Conservation (phyloP, 345 rosid genomes). For the Moricandia moricandioides region DNA sequence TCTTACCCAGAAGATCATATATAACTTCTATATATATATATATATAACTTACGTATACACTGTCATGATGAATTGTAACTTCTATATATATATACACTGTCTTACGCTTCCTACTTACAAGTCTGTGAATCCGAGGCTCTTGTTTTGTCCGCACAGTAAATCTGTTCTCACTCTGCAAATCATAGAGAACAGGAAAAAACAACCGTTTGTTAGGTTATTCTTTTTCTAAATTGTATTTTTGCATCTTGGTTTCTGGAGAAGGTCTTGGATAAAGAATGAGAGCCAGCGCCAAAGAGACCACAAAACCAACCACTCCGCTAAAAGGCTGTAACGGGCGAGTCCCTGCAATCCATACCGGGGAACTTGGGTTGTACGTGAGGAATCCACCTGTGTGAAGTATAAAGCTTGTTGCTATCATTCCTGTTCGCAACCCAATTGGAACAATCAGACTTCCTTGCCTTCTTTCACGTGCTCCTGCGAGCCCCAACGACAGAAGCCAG, state of each 20-base stretch:
- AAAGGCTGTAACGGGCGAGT: slow-evolving; percentile 73
- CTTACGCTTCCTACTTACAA: slow-evolving; percentile 22
- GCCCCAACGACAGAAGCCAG: slow-evolving; percentile 72
- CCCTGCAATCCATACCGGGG: slow-evolving; percentile 64
- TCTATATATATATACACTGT: too few relatives aligned
- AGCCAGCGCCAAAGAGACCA: slow-evolving; percentile 53
- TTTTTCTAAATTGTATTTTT: background rate
- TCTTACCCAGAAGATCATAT: background rate
- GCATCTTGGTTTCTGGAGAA: slow-evolving; percentile 26
- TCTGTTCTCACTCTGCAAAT: background rate
- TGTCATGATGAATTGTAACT: slow-evolving; percentile 11
- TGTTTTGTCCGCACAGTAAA: slow-evolving; percentile 3
- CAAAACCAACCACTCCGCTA: slow-evolving; percentile 72
- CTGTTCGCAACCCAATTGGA: slow-evolving; percentile 71
- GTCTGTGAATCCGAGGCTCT: slow-evolving; percentile 5
- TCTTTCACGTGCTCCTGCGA: slow-evolving; percentile 61
- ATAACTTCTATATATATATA: slow-evolving; percentile 6
- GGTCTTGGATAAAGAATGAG: slow-evolving; percentile 57
- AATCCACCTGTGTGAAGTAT: slow-evolving; percentile 64
- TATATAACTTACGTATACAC: background rate
- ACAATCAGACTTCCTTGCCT: slow-evolving; percentile 58
- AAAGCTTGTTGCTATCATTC: slow-evolving; percentile 64
- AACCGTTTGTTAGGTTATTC: slow-evolving; percentile 5
- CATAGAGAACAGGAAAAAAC: too few relatives aligned
- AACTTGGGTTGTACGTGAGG: slow-evolving; percentile 42